phyloP scores from a whole-genome alignment of 257 asterid species.

The Lithospermum erythrorhizon region DNA sequence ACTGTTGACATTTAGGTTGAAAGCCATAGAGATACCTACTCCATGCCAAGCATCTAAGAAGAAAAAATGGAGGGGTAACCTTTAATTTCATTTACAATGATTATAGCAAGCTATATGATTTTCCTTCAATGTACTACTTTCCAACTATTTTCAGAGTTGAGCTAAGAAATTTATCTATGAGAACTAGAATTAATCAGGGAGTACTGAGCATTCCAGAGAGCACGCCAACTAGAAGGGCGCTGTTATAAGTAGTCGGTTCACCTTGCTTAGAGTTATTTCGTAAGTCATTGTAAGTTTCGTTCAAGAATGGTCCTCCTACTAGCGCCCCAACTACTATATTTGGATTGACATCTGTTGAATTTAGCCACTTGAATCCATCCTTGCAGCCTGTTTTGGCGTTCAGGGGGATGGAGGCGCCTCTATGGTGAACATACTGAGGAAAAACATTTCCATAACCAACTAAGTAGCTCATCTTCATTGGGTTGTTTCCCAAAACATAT shows the following conservation, averaged over 20 bases:
- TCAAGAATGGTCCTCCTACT: conserved; percentile 51
- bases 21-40: too few species aligned
- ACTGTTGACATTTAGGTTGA: too few species aligned
- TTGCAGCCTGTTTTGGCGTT: conserved; percentile 39
- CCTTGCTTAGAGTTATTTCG: conserved; percentile 34
- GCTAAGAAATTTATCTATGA: too few species aligned
- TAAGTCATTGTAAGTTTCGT: conserved; percentile 37
- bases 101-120: too few species aligned
- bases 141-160: too few species aligned
- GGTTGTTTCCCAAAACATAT: conserved; percentile 38
- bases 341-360: conserved; percentile 34
- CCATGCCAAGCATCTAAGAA: too few species aligned
- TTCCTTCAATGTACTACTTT: too few species aligned
- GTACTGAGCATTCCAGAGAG: conserved; percentile 40
- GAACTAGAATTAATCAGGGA: conserved; percentile 4
- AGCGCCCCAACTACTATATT: conserved; percentile 49
- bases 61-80: too few species aligned
- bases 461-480: conserved; percentile 38
- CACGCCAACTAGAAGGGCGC: conserved; percentile 39
- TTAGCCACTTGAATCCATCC: conserved; percentile 55
- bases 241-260: conserved; percentile 51
- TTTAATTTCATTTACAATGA: too few species aligned
- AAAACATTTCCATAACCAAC: conserved; percentile 42
- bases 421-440: conserved; percentile 48
- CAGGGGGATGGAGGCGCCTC: conserved; percentile 48